phyloP scores from a whole-genome alignment of 495 filamentous ascomycete genomes.

The Pseudoneurospora amorphoporcata region DNA sequence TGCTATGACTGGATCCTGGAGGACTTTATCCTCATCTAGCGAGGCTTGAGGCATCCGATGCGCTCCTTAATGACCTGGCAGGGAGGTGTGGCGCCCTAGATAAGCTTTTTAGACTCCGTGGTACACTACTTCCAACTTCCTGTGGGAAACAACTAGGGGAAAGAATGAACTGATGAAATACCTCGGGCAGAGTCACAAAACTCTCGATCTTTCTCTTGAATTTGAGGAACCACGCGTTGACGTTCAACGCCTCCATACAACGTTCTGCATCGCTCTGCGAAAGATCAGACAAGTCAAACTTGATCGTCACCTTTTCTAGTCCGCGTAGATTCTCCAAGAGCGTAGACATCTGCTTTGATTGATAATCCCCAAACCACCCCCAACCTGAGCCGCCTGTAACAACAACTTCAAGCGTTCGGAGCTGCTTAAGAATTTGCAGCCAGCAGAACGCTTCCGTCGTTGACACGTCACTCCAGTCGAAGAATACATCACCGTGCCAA shows the following conservation, averaged over 20 bases:
- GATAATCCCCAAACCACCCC: too few species aligned
- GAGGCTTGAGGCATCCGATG: not conserved
- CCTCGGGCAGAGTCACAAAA: not conserved
- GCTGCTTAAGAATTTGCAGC: not conserved
- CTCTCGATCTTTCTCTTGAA: not conserved
- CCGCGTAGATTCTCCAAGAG: not conserved
- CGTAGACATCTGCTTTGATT: not conserved
- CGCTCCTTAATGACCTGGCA: not conserved
- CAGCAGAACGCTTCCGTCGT: not conserved
- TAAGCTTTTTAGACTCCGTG: not conserved
- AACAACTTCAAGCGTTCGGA: not conserved
- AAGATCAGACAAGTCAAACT: not conserved
- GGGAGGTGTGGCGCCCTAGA: not conserved
- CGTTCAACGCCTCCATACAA: not conserved
- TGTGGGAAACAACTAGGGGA: not conserved
- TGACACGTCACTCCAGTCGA: not conserved
- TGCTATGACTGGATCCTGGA: not conserved
- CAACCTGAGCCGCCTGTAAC: not conserved
- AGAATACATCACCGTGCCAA: not conserved
- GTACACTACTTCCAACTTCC: not conserved
- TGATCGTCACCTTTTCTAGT: not conserved
- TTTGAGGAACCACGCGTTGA: not conserved
- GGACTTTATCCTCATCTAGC: not conserved
- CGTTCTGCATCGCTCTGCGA: too few species aligned
- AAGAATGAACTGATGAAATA: not conserved